Conservation (phyloP, 208 protist species). For the Acanthamoeba triangularis region DNA sequence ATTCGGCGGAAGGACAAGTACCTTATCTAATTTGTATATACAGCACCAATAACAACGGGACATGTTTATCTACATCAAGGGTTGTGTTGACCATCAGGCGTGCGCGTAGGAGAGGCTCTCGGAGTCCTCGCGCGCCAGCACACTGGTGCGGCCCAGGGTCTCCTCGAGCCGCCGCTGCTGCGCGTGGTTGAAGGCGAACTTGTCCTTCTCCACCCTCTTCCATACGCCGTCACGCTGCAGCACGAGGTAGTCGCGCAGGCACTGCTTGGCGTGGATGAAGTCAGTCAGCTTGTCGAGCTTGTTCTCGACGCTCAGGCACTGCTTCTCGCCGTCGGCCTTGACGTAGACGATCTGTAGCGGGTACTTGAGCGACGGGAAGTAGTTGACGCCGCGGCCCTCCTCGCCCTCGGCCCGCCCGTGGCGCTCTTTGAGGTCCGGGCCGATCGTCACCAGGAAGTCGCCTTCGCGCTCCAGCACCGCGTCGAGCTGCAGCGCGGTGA, state of each 20-base stretch:
- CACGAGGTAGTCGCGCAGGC: slow-evolving; percentile 24
- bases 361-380: neutral
- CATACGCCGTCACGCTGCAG: neutral
- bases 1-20: no score
- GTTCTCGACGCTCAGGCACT: slow-evolving; percentile 57
- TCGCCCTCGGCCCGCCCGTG: neutral
- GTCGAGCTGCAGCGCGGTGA: neutral
- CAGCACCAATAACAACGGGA: neutral
- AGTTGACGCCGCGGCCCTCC: slow-evolving; percentile 31
- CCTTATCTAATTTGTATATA: no score
- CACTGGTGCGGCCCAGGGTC: neutral
- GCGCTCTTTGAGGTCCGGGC: neutral
- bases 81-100: neutral
- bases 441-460: neutral
- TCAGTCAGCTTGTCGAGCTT: slow-evolving; percentile 67
- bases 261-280: slow-evolving; percentile 62
- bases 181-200: slow-evolving; percentile 52
- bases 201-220: slow-evolving; percentile 9
- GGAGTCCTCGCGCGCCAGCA: neutral
- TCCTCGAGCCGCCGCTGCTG: slow-evolving; percentile 53
- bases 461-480: neutral
- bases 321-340: neutral
- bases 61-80: neutral
- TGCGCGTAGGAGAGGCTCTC: slow-evolving; percentile 22
- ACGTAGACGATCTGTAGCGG: slow-evolving; percentile 58